phyloP scores from a whole-genome alignment of 2,329 filamentous ascomycete genomes.

The Phaeoacremonium minimum region DNA sequence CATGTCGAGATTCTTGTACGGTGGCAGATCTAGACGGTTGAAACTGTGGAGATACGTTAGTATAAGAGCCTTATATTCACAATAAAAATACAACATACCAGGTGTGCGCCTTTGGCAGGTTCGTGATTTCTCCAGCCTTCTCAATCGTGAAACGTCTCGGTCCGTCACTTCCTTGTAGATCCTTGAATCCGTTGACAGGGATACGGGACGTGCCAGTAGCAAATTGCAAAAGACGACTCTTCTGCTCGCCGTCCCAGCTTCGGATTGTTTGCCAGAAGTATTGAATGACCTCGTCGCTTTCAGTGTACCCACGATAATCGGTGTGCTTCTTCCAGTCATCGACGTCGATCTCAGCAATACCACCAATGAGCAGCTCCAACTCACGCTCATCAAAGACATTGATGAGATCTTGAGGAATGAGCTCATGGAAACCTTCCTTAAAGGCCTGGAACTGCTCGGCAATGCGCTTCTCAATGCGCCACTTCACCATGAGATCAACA shows the following conservation, averaged over 20 bases:
- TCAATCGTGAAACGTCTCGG: constrained; percentile 96
- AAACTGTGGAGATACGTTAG: constrained; percentile 54
- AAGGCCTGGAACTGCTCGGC: constrained; percentile 98
- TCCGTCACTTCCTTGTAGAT: constrained; percentile 94
- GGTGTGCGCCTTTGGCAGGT: constrained; percentile 94
- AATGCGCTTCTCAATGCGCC: constrained; percentile 98
- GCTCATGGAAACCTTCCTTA: constrained; percentile 93
- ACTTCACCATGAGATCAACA: constrained; percentile 96
- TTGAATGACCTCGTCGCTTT: constrained; percentile 93
- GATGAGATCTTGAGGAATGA: constrained; percentile 93
- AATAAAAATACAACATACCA: constrained; percentile 60
- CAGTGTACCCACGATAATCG: constrained; percentile 97
- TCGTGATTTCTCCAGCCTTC: constrained; percentile 86
- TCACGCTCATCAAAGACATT: constrained; percentile 99
- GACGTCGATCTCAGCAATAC: constrained; percentile 99
- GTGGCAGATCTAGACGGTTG: constrained; percentile 91
- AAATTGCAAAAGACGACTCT: constrained; percentile 92
- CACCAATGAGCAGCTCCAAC: constrained; percentile 90
- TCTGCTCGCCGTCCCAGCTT: constrained; percentile 97
- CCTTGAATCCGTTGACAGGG: constrained; percentile 98
- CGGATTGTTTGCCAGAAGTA: constrained; percentile 99
- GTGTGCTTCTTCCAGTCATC: constrained; percentile 99
- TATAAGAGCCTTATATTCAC: neutral
- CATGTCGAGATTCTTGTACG: constrained; percentile 84
- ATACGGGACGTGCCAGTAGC: constrained; percentile 97